phyloP scores from a whole-genome alignment of 257 asterid species.

The Asclepias syriaca region DNA sequence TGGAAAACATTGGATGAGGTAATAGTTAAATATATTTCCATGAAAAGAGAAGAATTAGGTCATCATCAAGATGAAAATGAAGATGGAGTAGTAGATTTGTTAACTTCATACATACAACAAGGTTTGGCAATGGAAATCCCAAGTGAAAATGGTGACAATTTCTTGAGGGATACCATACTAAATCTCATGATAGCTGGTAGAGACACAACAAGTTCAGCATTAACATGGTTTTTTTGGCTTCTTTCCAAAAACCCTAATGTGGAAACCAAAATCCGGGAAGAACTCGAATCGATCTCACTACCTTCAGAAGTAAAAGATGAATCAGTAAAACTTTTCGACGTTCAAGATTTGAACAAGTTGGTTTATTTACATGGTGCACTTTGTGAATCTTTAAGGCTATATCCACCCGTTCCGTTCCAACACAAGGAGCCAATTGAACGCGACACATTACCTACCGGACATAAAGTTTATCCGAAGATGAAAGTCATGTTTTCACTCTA shows the following conservation, averaged over 20 bases:
- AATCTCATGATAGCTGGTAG: slow-evolving; percentile 67
- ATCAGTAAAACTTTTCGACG: slow-evolving; percentile 25
- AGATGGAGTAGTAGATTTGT: slow-evolving; percentile 36
- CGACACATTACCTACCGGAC: slow-evolving; percentile 55
- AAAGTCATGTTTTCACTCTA: slow-evolving; percentile 43
- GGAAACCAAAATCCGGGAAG: slow-evolving; percentile 44
- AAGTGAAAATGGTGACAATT: slow-evolving; percentile 27
- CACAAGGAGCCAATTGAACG: slow-evolving; percentile 42
- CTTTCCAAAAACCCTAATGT: slow-evolving; percentile 44
- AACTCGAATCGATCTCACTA: slow-evolving; percentile 18
- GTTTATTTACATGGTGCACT: slow-evolving; percentile 57
- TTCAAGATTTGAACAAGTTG: slow-evolving; percentile 32
- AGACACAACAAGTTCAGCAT: slow-evolving; percentile 62
- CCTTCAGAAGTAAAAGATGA: slow-evolving; percentile 10
- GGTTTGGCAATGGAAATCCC: slow-evolving; percentile 17
- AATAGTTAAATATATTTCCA: slow-evolving; percentile 32
- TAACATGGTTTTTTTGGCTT: slow-evolving; percentile 64
- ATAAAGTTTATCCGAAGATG: slow-evolving; percentile 44
- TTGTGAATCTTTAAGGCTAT: slow-evolving; percentile 53
- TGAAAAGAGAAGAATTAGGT: slow-evolving; percentile 36
- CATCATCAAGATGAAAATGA: slow-evolving; percentile 9
- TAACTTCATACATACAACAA: slow-evolving; percentile 43
- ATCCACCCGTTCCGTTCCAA: slow-evolving; percentile 71
- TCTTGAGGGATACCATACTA: slow-evolving; percentile 53
- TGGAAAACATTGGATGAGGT: slow-evolving; percentile 35